phyloP scores from a whole-genome alignment of 495 filamentous ascomycete species.

The Podospora anserina region DNA sequence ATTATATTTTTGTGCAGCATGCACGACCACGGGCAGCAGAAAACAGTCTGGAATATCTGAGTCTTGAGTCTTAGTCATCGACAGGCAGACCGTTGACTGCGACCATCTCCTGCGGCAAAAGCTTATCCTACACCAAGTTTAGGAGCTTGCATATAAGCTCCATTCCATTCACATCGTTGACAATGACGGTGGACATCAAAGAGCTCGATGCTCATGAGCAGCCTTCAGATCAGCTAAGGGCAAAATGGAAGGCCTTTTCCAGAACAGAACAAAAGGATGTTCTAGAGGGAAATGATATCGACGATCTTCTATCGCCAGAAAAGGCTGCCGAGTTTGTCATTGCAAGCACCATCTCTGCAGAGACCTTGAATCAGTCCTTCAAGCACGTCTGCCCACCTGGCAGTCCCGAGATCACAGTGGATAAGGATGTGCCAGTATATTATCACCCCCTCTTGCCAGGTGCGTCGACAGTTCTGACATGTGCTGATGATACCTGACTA shows the following conservation, averaged over 20 bases:
- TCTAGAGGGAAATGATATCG: constrained; percentile 38
- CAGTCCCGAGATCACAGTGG: constrained; percentile 17
- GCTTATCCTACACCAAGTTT: neutral
- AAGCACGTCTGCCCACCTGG: constrained; percentile 28
- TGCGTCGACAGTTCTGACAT: constrained; percentile 10
- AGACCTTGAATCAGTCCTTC: constrained; percentile 39
- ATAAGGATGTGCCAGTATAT: constrained; percentile 35
- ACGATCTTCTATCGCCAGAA: constrained; percentile 39
- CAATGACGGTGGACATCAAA: constrained; percentile 42
- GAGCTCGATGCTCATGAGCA: constrained; percentile 66
- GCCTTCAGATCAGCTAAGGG: constrained; percentile 62
- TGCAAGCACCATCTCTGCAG: constrained; percentile 36
- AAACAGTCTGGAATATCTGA: neutral
- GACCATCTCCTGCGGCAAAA: neutral
- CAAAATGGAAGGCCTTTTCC: constrained; percentile 58
- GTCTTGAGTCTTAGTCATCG: neutral
- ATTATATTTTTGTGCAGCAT: neutral
- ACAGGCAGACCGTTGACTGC: neutral
- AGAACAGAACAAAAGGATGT: constrained; percentile 43
- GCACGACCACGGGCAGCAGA: neutral
- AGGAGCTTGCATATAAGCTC: constrained; percentile 1
- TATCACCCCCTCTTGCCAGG: constrained; percentile 42
- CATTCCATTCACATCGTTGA: neutral
- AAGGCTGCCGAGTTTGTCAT: constrained; percentile 33
- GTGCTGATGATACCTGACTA: neutral